These are phyloP conservation scores for Rhododendron vialii DNA, from an alignment of 148 eudicot genomes.

Conservation along the genomic window DNA sequence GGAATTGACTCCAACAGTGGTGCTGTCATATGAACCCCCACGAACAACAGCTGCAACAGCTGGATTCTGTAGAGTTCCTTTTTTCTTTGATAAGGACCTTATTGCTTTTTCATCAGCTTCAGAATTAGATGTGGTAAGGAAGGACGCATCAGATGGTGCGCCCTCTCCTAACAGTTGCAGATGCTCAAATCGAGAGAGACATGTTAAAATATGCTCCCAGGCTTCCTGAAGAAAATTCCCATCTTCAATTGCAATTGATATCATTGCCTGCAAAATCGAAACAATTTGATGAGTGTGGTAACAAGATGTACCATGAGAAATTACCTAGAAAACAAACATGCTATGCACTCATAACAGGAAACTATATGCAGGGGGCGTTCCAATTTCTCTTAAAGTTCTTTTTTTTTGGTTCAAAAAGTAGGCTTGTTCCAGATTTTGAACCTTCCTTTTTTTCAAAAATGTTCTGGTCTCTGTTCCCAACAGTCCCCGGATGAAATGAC, in stretches of 20 bases:
- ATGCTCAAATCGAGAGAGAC: conserved; percentile 97
- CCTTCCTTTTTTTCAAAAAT: no score
- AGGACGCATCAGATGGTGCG: conserved; percentile 96
- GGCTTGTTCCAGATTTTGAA: no score
- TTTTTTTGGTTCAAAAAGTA: no score
- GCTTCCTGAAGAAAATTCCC: conserved; percentile 94
- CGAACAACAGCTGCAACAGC: conserved; percentile 94
- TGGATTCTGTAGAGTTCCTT: conserved; percentile 85
- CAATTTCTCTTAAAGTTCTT: no score
- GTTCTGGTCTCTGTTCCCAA: no score
- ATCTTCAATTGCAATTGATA: conserved; percentile 90
- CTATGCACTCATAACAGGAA: neutral
- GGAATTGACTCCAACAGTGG: conserved; percentile 52
- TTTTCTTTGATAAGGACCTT: conserved; percentile 68
- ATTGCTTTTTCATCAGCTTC: conserved; percentile 67
- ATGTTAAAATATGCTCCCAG: conserved; percentile 97
- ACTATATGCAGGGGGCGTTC: no score
- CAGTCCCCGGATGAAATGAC: no score
- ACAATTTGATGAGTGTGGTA: conserved; percentile 8
- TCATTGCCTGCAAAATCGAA: conserved; percentile 61
- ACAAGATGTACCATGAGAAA: neutral
- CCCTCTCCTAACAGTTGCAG: conserved; percentile 97
- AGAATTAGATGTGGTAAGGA: conserved; percentile 50
- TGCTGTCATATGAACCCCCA: conserved; percentile 98
- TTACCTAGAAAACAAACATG: neutral